Evolutionary conservation across 768 basidiomycete species (phyloP).

Genomic region (Scleroderma citrinum): DNA sequence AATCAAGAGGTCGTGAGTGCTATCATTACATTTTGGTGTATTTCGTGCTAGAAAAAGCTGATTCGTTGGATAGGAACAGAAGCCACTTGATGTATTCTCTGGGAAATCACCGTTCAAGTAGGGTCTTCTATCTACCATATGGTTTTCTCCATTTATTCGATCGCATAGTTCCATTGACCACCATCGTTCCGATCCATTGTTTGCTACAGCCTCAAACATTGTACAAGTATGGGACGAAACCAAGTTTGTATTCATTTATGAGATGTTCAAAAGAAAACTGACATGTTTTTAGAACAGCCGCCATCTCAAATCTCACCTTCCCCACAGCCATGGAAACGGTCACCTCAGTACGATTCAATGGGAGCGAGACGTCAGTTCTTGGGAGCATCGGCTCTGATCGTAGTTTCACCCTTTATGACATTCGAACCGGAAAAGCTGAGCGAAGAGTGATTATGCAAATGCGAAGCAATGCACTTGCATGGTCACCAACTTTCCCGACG

Average conservation of each 20-base stretch:
- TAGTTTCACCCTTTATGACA: constrained; percentile 94
- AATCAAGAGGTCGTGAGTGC: constrained; percentile 36
- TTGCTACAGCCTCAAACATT: constrained; percentile 88
- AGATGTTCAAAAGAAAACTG: not conserved
- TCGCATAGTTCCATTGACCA: constrained; percentile 81
- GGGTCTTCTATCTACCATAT: constrained; percentile 13
- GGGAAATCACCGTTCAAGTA: constrained; percentile 93
- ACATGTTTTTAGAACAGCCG: constrained; percentile 54
- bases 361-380: constrained; percentile 90
- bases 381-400: constrained; percentile 93
- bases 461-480: constrained; percentile 83
- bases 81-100: constrained; percentile 72
- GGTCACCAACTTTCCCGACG: constrained; percentile 96
- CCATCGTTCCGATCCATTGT: constrained; percentile 81
- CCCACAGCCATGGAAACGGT: constrained; percentile 87
- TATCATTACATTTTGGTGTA: too few relatives aligned
- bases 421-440: constrained; percentile 95
- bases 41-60: not conserved
- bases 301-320: constrained; percentile 83
- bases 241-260: constrained; percentile 42
- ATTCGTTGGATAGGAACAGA: constrained; percentile 26
- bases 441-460: constrained; percentile 91
- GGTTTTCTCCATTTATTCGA: constrained; percentile 1
- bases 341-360: constrained; percentile 84
- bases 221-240: constrained; percentile 99